Percentiles rank a stretch among this genome's conserved stretches.
Conservation (phyloP, 1,139 yeast genomes). For the Fermentozyma sake region DNA sequence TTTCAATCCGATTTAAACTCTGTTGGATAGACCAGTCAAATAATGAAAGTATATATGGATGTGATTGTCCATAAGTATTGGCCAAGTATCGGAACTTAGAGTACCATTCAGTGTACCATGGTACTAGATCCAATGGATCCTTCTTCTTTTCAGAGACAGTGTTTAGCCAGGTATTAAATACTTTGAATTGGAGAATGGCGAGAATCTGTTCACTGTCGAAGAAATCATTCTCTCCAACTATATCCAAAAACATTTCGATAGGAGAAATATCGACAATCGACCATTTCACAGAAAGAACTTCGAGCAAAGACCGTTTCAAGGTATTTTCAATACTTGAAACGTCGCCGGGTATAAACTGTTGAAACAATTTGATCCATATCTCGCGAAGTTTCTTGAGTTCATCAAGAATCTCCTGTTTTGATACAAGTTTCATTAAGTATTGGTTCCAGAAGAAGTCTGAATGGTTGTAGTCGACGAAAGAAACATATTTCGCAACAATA, state of each 20-base stretch:
- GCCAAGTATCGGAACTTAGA: constrained; percentile 1
- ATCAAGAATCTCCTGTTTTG: no score
- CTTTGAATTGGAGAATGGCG: constrained; percentile 22
- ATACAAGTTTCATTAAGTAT: no score
- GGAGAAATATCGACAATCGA: no score
- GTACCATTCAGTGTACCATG: constrained; percentile 4
- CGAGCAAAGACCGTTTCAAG: background rate
- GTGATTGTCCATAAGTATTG: no score
- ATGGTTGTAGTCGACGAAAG: background rate
- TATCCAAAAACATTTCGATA: background rate
- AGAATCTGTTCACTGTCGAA: constrained; percentile 5
- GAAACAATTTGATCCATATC: constrained; percentile 10
- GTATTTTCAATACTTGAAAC: constrained; percentile 1
- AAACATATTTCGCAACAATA: constrained; percentile 1
- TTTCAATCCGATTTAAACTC: no score
- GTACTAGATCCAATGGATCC: constrained; percentile 2
- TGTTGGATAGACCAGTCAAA: no score
- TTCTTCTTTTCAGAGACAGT: no score
- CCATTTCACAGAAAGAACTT: no score
- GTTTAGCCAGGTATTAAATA: constrained; percentile 27
- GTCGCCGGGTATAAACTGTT: constrained; percentile 7
- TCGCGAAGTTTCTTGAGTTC: constrained; percentile 5
- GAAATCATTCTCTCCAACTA: background rate
- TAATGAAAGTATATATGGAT: no score
- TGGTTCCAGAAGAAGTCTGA: no score